Base-by-base conservation (phyloP, 208 protist species). In the Trypanosomatidae sp. region DNA sequence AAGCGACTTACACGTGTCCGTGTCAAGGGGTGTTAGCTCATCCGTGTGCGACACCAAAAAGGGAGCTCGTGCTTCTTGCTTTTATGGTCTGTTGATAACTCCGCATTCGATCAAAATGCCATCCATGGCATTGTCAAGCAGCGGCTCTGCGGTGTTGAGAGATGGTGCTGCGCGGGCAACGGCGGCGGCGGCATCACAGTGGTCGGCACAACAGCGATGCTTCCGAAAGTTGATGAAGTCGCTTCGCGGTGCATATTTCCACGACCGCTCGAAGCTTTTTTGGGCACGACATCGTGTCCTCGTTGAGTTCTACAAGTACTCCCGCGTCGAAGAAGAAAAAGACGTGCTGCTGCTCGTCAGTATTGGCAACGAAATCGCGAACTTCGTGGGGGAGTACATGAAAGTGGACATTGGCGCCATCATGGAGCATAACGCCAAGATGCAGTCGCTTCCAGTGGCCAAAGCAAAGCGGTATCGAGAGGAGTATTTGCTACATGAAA, bases 301-400 rank as follows among this genome's bases (percentile, higher is more conserved):
- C 22, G 88, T 97, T 8, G 91, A 97, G 72, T 93, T 95, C 56
- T 92, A 97, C 85, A 97, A 97, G 80, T 97, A 94, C 73, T 78
- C 91, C 0, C 62, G 55, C 0, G 82, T 92, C 33, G 76, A 72
- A 33, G 84, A 90, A 33, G 79, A 73, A 53, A 81, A 83, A 39
- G 66, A 85, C 13, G 69, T 94, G 13, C 62, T 71, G 64, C 83
- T 89, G 33, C 72, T 95, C 7, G 69, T 97, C 10, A 82, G 80
- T 19, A 82, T 94, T 46, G 81, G 80, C 7, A 76, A 88, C 60
- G 87, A 95, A 72, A 69, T 95, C 10, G 90, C 92, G 6, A 58
- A 64, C 8, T 97, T 97, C 65, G 82, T 94, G 36, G 53, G 70
- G 15, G 79, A 91, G 50, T 91, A 97, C 83, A 95, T 97, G 92